Evolutionary conservation across 2,329 filamentous ascomycete genomes (phyloP).

Genomic region (Zelopaecilomyces penicillatus): DNA sequence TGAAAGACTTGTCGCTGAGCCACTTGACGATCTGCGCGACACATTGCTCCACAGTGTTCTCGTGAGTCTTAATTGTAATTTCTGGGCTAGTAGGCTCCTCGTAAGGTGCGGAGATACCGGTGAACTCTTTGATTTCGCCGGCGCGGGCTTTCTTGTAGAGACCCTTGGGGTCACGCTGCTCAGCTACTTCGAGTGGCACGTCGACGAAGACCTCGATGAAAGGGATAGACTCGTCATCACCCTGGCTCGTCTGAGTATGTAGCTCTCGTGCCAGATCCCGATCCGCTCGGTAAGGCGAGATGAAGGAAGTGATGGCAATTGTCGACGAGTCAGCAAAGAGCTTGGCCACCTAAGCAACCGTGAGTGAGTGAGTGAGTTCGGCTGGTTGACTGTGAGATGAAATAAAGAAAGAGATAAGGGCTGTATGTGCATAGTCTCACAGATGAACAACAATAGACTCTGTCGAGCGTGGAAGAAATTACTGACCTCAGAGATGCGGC

Average conservation of each 20-base stretch:
- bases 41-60: constrained; percentile 79
- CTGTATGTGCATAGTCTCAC: too few species aligned
- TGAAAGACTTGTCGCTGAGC: constrained; percentile 56
- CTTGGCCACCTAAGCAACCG: constrained; percentile 64
- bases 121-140: constrained; percentile 95
- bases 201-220: constrained; percentile 95
- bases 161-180: constrained; percentile 94
- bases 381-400: not conserved
- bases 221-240: constrained; percentile 60
- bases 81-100: constrained; percentile 81
- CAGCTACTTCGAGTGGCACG: constrained; percentile 81
- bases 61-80: constrained; percentile 75
- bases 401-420: too few species aligned
- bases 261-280: constrained; percentile 72
- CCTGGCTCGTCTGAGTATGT: constrained; percentile 50
- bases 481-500: constrained; percentile 74
- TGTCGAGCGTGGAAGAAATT: not conserved
- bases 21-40: constrained; percentile 79
- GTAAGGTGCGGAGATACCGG: constrained; percentile 89
- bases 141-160: constrained; percentile 94
- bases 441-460: too few species aligned
- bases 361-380: not conserved
- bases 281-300: constrained; percentile 87
- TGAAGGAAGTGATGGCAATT: constrained; percentile 90
- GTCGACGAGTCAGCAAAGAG: constrained; percentile 87